Conservation (phyloP, 805 yeast species). For the Metschnikowia aberdeeniae region DNA sequence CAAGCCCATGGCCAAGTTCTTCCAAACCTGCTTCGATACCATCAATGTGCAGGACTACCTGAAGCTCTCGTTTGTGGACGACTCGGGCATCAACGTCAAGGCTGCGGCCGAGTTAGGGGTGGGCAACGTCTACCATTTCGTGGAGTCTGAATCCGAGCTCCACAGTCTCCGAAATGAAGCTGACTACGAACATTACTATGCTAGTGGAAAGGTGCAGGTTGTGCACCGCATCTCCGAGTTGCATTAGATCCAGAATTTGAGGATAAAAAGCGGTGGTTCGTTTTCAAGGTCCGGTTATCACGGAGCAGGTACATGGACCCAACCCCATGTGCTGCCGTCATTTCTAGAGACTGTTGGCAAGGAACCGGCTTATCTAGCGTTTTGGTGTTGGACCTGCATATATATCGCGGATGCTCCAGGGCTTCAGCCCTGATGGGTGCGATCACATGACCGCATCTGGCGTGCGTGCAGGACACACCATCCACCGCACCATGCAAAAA, state of each 20-base stretch:
- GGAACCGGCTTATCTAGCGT: too few species aligned
- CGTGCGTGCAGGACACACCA: conserved; percentile 14
- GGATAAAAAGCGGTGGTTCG: too few species aligned
- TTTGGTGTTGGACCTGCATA: too few species aligned
- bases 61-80: conserved; percentile 69
- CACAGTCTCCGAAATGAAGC: conserved; percentile 25
- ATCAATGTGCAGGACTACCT: conserved; percentile 49
- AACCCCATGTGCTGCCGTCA: too few species aligned
- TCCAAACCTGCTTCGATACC: conserved; percentile 56
- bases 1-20: conserved; percentile 80
- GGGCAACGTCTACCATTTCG: conserved; percentile 64
- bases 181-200: conserved; percentile 35
- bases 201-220: conserved; percentile 17
- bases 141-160: conserved; percentile 63
- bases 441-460: conserved; percentile 11
- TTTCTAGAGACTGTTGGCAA: too few species aligned
- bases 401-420: conserved; percentile 8
- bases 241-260: not conserved
- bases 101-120: conserved; percentile 74
- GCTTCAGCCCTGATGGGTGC: conserved; percentile 14
- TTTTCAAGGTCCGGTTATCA: not conserved
- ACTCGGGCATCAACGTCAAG: conserved; percentile 71
- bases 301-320: not conserved
- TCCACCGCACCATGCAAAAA: conserved; percentile 14
- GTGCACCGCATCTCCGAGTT: not conserved